Base-by-base conservation (phyloP, 805 yeast species). In the Zygoascus bituminiphila region DNA sequence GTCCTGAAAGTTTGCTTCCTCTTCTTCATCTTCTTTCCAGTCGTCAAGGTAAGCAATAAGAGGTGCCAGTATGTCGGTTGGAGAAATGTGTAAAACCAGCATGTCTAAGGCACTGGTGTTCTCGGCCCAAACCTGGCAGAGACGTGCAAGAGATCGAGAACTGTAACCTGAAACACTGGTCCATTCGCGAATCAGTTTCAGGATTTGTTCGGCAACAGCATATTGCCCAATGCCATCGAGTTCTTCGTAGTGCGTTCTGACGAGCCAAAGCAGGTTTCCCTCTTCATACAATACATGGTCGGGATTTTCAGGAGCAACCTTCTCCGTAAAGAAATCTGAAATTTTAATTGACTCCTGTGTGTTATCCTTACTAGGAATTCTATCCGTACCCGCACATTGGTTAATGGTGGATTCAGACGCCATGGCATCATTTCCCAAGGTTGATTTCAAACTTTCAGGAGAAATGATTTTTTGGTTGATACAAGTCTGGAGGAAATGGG, bases 1-100 rank as follows among this genome's bases (percentile, higher is more conserved):
- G 33, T 84, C 93, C 61, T 82, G 88, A 52, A 75, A 77, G 54
- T 77, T 75, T 49, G 71, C 70, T 46, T 78, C 84, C 46, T 75
- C 79, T 31, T 77, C 82, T n/a, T 41, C 44, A 41, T 75, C 80
- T 4, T 62, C 63, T 45, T 67, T 63, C 63, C 72, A 65, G 3
- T 59, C 56, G 57, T 83, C 88, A 15, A 84, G 59, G 51, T 74
- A 77, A 12, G 66, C 72, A 47, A 81, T 62, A 47, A 81, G 55
- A 29, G 79, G 74, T 43, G 59, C 56, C 46, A 77, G 44, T 42
- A 78, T 48, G 3, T 61, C 63, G 24, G 59, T 52, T 38, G 86
- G 79, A 5, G 77, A 61, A 0, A 69, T 50, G 53, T 71, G 69
- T 55, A 77, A 61, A 53, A 76, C 58, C 57, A 78, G 57, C 52